Evolutionary conservation across 2,329 filamentous ascomycete species (phyloP).

Genomic region (Sarocladium kiliense): DNA sequence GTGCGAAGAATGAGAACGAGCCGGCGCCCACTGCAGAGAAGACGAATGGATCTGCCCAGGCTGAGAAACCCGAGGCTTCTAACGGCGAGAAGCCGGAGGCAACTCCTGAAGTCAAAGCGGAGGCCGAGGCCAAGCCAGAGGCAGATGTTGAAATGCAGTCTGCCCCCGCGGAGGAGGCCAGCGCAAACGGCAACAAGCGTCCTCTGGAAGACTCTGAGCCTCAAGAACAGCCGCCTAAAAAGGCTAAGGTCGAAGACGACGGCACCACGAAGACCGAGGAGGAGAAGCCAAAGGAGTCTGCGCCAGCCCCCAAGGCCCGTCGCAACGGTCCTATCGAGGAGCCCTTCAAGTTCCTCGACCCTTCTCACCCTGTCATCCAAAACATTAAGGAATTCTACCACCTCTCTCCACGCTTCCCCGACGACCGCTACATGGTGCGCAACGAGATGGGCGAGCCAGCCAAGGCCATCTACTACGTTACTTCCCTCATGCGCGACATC

Average conservation of each 20-base stretch:
- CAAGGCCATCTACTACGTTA: slow-evolving; percentile 97
- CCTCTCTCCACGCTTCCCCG: slow-evolving; percentile 77
- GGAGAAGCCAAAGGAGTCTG: slow-evolving; percentile 7
- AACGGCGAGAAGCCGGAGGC: neutral
- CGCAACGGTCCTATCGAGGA: slow-evolving; percentile 66
- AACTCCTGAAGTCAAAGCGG: slow-evolving; percentile 20
- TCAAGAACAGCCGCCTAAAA: slow-evolving; percentile 40
- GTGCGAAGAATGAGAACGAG: slow-evolving; percentile 64
- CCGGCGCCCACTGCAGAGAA: slow-evolving; percentile 19
- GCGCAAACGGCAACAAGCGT: slow-evolving; percentile 28
- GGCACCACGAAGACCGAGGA: slow-evolving; percentile 8
- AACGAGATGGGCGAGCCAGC: slow-evolving; percentile 83
- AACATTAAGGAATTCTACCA: slow-evolving; percentile 81
- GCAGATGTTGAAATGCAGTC: slow-evolving; percentile 23
- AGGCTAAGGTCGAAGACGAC: slow-evolving; percentile 36
- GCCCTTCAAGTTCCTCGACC: slow-evolving; percentile 84
- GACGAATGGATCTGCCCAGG: slow-evolving; percentile 35
- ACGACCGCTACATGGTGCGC: slow-evolving; percentile 90
- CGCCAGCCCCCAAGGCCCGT: slow-evolving; percentile 24
- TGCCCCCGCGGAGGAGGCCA: slow-evolving; percentile 20
- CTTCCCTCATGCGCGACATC: slow-evolving; percentile 76
- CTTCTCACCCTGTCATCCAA: slow-evolving; percentile 69
- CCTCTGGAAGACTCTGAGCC: slow-evolving; percentile 28
- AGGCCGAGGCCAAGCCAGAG: slow-evolving; percentile 20
- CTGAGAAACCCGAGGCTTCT: slow-evolving; percentile 14